Percentiles rank a stretch among this genome's conserved stretches.
Conservation (phyloP, 2,329 filamentous ascomycete species). For the Alternaria angustiovoidea region DNA sequence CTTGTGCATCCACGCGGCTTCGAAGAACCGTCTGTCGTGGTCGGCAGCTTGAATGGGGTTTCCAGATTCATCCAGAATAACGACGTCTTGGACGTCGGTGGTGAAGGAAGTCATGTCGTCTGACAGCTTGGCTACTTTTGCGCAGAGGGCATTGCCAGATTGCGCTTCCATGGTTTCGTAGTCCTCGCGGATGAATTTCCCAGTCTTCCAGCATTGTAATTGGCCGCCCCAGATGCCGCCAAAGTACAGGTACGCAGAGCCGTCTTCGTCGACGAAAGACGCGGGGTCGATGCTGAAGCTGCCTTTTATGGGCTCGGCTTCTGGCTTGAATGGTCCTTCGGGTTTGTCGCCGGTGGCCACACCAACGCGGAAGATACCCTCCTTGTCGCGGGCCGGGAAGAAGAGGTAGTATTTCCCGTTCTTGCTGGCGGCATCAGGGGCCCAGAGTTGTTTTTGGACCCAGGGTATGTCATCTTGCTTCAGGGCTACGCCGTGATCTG, state of each 20-base stretch:
- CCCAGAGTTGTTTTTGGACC: conserved; percentile 83
- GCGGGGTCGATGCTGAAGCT: conserved; percentile 82
- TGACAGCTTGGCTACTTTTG: conserved; percentile 71
- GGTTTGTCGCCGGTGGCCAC: conserved; percentile 71
- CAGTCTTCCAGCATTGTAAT: conserved; percentile 74
- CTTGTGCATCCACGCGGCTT: conserved; percentile 83
- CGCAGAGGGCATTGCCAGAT: conserved; percentile 64
- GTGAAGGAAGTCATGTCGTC: conserved; percentile 72
- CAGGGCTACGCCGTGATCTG: conserved; percentile 76
- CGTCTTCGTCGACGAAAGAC: conserved; percentile 74
- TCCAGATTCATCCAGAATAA: conserved; percentile 68
- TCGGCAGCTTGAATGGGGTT: conserved; percentile 70
- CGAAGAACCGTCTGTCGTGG: conserved; percentile 79
- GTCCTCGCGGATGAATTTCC: conserved; percentile 62
- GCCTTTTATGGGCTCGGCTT: conserved; percentile 70
- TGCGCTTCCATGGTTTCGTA: conserved; percentile 41
- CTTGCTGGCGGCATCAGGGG: conserved; percentile 75
- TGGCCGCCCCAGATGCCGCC: conserved; percentile 84
- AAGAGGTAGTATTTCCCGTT: conserved; percentile 78
- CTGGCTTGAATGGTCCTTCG: conserved; percentile 73
- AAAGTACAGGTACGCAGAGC: conserved; percentile 74
- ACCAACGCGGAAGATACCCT: conserved; percentile 76
- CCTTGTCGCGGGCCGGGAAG: conserved; percentile 77
- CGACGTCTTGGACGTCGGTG: conserved; percentile 64
- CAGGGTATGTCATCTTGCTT: conserved; percentile 73